These are phyloP conservation scores for Cryptococcus neoformans DNA, from an alignment of 1,284 basidiomycete species.

Conservation along the genomic window DNA sequence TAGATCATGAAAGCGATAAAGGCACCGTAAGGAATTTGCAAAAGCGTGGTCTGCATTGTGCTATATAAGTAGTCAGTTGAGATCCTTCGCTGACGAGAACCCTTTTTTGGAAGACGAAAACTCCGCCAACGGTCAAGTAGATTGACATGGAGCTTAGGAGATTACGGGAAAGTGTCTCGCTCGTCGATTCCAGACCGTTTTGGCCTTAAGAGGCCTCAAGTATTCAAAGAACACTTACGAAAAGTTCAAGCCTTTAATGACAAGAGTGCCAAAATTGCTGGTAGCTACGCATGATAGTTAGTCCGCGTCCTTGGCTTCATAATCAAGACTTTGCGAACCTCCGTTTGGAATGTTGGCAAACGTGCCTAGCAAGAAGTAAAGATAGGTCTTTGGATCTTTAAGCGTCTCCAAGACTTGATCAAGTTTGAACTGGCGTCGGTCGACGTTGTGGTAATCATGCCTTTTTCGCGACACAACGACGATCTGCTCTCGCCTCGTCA, in stretches of 20 bases:
- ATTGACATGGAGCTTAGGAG: no score
- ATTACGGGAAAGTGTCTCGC: no score
- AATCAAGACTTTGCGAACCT: neutral
- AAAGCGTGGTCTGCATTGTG: conserved; percentile 35
- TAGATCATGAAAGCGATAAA: conserved; percentile 31
- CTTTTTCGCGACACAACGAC: conserved; percentile 46
- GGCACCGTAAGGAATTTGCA: conserved; percentile 43
- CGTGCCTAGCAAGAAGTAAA: conserved; percentile 42
- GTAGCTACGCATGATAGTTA: neutral
- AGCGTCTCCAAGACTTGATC: conserved; percentile 46
- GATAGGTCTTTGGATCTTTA: conserved; percentile 43
- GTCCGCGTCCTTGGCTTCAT: neutral
- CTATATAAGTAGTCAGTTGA: conserved; percentile 3
- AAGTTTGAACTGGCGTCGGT: conserved; percentile 46
- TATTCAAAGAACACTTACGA: neutral
- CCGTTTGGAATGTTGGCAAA: conserved; percentile 43
- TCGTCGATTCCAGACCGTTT: no score
- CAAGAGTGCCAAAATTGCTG: conserved; percentile 30
- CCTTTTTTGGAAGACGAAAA: no score
- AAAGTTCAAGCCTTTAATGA: conserved; percentile 33
- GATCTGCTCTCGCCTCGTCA: conserved; percentile 43
- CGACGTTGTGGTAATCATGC: conserved; percentile 47
- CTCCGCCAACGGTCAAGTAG: no score
- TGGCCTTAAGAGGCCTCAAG: no score
- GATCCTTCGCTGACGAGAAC: no score